phyloP scores from a whole-genome alignment of 202 grass and related monocot species.

The Bolboschoenoplectus hybrid region DNA sequence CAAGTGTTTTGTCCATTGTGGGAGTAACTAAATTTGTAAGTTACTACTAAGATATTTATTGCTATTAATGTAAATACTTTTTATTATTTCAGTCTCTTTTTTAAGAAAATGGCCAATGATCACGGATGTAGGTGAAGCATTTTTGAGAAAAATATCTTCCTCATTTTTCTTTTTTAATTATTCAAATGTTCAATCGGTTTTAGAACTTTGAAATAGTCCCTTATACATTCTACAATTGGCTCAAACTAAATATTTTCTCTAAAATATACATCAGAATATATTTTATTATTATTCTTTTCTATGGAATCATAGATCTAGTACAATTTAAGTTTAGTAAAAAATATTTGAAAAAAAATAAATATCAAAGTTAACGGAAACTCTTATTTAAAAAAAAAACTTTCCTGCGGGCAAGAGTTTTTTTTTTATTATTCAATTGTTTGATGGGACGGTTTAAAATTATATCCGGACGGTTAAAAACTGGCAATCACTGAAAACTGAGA shows the following conservation, averaged over 20 bases:
- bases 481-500: neutral
- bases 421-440: neutral
- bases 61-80: neutral
- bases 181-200: neutral
- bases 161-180: neutral
- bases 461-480: neutral
- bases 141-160: neutral
- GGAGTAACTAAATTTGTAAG: constrained; percentile 2
- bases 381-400: too few relatives aligned
- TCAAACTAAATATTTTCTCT: neutral
- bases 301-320: too few relatives aligned
- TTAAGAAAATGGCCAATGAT: neutral
- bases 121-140: neutral
- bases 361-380: too few relatives aligned
- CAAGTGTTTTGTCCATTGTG: constrained; percentile 21
- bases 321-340: too few relatives aligned
- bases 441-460: neutral
- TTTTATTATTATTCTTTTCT: too few relatives aligned
- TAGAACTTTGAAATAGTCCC: neutral
- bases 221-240: neutral
- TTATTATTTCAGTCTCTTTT: neutral
- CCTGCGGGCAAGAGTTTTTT: too few relatives aligned
- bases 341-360: too few relatives aligned
- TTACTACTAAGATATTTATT: neutral
- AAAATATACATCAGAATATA: neutral